These are phyloP conservation scores for Boehmeria nivea DNA, from an alignment of 306 rosid genomes.

Conservation along the genomic window DNA sequence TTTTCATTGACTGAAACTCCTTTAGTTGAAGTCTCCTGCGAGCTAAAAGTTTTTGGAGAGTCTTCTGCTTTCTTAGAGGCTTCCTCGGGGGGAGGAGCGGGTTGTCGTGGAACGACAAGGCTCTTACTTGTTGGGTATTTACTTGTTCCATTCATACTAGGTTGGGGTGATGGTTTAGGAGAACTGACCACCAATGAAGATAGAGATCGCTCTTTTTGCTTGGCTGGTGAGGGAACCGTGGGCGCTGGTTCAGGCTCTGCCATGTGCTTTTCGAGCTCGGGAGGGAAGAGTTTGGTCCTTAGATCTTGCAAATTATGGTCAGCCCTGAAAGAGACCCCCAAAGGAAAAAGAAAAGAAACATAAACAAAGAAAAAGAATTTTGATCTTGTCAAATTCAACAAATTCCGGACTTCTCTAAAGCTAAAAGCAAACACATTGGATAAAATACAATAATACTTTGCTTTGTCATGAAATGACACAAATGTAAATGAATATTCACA, in stretches of 20 bases:
- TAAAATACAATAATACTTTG: no score
- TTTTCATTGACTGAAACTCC: neutral
- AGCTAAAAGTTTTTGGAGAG: neutral
- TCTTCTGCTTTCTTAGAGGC: conserved; percentile 20
- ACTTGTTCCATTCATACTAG: conserved; percentile 22
- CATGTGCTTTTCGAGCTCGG: neutral
- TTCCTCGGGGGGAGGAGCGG: conserved; percentile 12
- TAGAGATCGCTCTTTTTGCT: conserved; percentile 27
- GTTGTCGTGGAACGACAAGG: conserved; percentile 6
- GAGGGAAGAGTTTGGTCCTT: conserved; percentile 33
- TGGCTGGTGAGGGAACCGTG: conserved; percentile 15
- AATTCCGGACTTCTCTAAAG: no score
- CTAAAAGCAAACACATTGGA: no score
- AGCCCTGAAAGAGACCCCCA: conserved; percentile 27
- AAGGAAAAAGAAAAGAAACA: neutral
- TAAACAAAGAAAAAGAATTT: no score
- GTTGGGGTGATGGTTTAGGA: conserved; percentile 6
- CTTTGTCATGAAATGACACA: neutral
- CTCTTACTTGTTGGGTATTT: conserved; percentile 34
- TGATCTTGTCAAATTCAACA: no score
- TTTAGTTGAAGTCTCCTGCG: conserved; percentile 6
- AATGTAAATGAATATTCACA: neutral
- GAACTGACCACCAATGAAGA: conserved; percentile 18
- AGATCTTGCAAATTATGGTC: conserved; percentile 36
- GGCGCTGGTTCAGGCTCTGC: conserved; percentile 6